These are phyloP conservation scores for Aspergillus luchuensis DNA, from an alignment of 2,329 filamentous ascomycete genomes.

Conservation along the genomic window DNA sequence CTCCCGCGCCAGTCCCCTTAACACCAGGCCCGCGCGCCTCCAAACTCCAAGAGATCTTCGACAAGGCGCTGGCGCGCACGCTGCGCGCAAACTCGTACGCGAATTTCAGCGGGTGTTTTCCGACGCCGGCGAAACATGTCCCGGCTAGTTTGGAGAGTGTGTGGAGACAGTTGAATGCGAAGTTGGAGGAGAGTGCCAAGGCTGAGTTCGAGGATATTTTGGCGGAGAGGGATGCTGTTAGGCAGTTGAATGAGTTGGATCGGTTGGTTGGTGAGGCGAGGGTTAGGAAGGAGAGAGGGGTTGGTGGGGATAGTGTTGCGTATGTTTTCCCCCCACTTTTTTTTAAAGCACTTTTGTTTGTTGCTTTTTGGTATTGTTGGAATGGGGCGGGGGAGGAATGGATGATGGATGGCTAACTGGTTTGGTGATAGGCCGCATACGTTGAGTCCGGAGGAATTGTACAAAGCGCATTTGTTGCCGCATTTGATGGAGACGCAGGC, in stretches of 20 bases:
- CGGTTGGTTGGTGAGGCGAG: constrained; percentile 61
- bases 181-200: constrained; percentile 59
- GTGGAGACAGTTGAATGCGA: constrained; percentile 60
- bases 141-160: constrained; percentile 59
- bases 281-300: constrained; percentile 50
- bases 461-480: constrained; percentile 61
- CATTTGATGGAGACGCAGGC: constrained; percentile 55
- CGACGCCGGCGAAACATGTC: constrained; percentile 61
- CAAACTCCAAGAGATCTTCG: constrained; percentile 62
- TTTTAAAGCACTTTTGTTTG: not conserved
- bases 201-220: constrained; percentile 65
- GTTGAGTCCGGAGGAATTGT: constrained; percentile 57
- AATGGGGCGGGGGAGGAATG: too few species aligned
- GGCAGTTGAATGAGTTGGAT: constrained; percentile 63
- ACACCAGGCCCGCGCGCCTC: constrained; percentile 62
- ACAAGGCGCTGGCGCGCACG: constrained; percentile 60
- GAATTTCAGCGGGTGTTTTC: constrained; percentile 66
- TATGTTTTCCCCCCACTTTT: constrained; percentile 39
- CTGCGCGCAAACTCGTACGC: constrained; percentile 62
- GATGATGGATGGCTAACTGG: not conserved
- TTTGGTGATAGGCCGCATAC: constrained; percentile 56
- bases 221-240: constrained; percentile 57
- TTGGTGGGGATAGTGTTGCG: constrained; percentile 47
- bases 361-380: not conserved
- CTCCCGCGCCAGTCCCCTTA: constrained; percentile 55